Evolutionary conservation across 2,329 filamentous ascomycete genomes (phyloP).

Genomic region (Epichloe glyceriae): DNA sequence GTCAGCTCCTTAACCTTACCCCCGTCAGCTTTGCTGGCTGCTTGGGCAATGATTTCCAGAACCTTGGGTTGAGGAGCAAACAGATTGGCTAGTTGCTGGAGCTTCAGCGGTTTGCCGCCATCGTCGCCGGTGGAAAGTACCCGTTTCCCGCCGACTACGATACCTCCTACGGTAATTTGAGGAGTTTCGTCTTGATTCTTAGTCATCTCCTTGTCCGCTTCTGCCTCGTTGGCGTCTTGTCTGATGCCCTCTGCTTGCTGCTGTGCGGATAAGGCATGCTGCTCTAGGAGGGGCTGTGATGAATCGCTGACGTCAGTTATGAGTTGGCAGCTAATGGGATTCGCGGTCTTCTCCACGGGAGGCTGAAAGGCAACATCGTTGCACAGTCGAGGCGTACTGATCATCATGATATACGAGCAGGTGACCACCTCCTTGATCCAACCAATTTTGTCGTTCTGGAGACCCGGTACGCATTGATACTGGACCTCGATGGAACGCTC

Average conservation of each 20-base stretch:
- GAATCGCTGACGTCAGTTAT: slow-evolving; percentile 41
- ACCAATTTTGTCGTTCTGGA: slow-evolving; percentile 61
- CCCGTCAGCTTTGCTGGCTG: slow-evolving; percentile 39
- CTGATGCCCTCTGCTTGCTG: slow-evolving; percentile 14
- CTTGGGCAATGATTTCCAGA: slow-evolving; percentile 31
- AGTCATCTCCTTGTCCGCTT: neutral
- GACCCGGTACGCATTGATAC: slow-evolving; percentile 64
- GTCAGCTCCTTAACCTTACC: slow-evolving; percentile 48
- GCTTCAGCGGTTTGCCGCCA: slow-evolving; percentile 33
- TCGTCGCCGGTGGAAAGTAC: slow-evolving; percentile 33
- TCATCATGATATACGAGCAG: slow-evolving; percentile 85
- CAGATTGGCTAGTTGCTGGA: slow-evolving; percentile 17
- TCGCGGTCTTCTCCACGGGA: slow-evolving; percentile 61
- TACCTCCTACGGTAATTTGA: slow-evolving; percentile 35
- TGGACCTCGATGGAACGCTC: slow-evolving; percentile 77
- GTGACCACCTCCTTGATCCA: slow-evolving; percentile 91
- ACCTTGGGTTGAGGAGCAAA: slow-evolving; percentile 15
- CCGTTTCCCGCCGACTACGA: slow-evolving; percentile 38
- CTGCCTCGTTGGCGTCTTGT: slow-evolving; percentile 7
- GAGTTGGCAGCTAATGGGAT: slow-evolving; percentile 63
- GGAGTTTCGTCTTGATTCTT: slow-evolving; percentile 21
- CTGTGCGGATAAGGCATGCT: slow-evolving; percentile 19
- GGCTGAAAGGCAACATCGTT: slow-evolving; percentile 77
- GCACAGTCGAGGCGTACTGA: slow-evolving; percentile 81
- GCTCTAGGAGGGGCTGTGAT: slow-evolving; percentile 27